These are phyloP conservation scores for Boletus tomentosulus DNA, from an alignment of 768 basidiomycete genomes.

Conservation along the genomic window DNA sequence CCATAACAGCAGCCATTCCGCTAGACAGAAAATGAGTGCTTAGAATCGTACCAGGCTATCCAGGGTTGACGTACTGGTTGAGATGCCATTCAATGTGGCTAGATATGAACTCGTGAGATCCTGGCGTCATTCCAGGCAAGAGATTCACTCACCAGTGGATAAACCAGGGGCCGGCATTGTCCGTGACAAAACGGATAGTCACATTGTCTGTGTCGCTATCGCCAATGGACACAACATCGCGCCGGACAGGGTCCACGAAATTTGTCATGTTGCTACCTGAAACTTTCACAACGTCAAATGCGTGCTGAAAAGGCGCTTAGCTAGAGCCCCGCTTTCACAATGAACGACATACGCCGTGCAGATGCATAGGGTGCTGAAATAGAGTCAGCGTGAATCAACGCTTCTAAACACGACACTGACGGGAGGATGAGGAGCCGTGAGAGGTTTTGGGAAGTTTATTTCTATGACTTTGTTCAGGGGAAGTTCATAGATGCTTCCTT, in stretches of 20 bases:
- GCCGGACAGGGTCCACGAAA: constrained; percentile 30
- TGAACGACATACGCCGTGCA: constrained; percentile 31
- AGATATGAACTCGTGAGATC: neutral
- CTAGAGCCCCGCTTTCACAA: neutral
- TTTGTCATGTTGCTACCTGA: constrained; percentile 24
- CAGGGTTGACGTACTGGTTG: neutral
- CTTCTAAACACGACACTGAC: constrained; percentile 9
- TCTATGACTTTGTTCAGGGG: constrained; percentile 41
- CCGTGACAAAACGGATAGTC: constrained; percentile 54
- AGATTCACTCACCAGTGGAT: constrained; percentile 30
- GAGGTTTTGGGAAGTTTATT: constrained; percentile 36
- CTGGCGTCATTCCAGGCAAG: neutral
- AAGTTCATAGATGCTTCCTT: constrained; percentile 42
- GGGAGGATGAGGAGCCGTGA: constrained; percentile 19
- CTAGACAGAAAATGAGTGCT: neutral
- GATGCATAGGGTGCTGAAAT: constrained; percentile 31
- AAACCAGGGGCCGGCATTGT: constrained; percentile 62
- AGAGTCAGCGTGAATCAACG: neutral
- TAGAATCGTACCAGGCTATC: neutral
- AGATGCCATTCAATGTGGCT: constrained; percentile 7
- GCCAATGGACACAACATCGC: constrained; percentile 23
- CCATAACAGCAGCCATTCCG: constrained; percentile 2
- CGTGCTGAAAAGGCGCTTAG: constrained; percentile 19
- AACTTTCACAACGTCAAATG: constrained; percentile 30
- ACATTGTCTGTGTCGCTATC: constrained; percentile 36